These are phyloP conservation scores for Neofusicoccum ribis DNA, from an alignment of 2,329 filamentous ascomycete genomes.

Conservation along the genomic window DNA sequence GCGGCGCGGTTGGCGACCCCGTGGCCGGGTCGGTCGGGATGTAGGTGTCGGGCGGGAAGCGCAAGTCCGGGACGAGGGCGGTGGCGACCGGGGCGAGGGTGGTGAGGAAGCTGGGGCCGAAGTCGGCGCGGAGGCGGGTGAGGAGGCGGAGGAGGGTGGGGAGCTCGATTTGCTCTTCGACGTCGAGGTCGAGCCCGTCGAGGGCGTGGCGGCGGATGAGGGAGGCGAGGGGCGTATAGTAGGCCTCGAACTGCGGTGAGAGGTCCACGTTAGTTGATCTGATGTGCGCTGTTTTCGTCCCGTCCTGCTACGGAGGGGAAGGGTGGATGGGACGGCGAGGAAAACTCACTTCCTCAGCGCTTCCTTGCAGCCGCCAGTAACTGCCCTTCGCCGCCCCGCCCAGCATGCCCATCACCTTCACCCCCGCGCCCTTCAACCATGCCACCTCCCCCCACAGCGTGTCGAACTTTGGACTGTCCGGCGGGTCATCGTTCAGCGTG, in stretches of 20 bases:
- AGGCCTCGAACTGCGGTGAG: slow-evolving; percentile 63
- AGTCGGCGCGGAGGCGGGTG: slow-evolving; percentile 57
- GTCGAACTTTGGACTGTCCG: slow-evolving; percentile 65
- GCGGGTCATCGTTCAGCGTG: slow-evolving; percentile 78
- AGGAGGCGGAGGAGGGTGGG: slow-evolving; percentile 58
- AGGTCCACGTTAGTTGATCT: background rate
- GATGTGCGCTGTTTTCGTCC: no score
- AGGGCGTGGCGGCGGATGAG: slow-evolving; percentile 59
- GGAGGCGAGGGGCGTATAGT: slow-evolving; percentile 68
- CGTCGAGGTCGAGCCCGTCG: slow-evolving; percentile 42
- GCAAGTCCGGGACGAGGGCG: slow-evolving; percentile 58
- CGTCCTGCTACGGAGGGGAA: no score
- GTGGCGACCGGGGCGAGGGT: slow-evolving; percentile 81
- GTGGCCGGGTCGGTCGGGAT: slow-evolving; percentile 29
- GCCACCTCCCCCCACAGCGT: slow-evolving; percentile 78
- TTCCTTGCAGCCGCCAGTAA: slow-evolving; percentile 53
- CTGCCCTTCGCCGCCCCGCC: slow-evolving; percentile 80
- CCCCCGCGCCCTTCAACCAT: slow-evolving; percentile 68
- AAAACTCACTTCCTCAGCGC: slow-evolving; percentile 27
- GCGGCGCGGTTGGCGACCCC: slow-evolving; percentile 29
- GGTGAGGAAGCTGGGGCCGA: slow-evolving; percentile 70
- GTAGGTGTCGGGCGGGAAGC: slow-evolving; percentile 27
- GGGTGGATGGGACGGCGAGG: slow-evolving; percentile 21
- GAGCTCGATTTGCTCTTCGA: slow-evolving; percentile 72
- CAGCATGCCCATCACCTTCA: slow-evolving; percentile 83